A percentile compares a stretch with the other conserved stretches of the same genome.
Evolutionary conservation across 2,329 filamentous ascomycete genomes (phyloP).

Genomic region (Sporothrix pallida): DNA sequence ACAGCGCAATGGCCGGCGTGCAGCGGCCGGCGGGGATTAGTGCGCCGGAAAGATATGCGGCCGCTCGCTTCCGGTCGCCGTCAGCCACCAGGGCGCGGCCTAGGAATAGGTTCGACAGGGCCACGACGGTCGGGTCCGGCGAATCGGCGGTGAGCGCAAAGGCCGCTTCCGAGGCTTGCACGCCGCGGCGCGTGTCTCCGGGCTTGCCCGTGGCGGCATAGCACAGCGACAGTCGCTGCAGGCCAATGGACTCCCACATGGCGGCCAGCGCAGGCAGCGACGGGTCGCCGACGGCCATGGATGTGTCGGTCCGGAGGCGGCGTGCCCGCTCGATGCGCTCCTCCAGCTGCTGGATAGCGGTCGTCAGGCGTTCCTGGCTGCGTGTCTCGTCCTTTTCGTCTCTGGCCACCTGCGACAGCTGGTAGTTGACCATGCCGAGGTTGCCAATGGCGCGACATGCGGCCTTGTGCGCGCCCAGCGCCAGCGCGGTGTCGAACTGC

Average conservation of each 20-base stretch:
- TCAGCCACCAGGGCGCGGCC: background rate
- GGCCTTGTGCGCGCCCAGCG: background rate
- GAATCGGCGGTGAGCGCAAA: background rate
- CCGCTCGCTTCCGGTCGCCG: background rate
- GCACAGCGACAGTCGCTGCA: conserved; percentile 3
- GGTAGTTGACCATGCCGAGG: conserved; percentile 11
- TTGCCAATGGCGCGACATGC: background rate
- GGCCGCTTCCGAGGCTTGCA: background rate
- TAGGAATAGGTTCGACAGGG: background rate
- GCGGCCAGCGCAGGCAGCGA: background rate
- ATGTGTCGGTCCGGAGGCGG: background rate
- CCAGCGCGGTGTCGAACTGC: background rate
- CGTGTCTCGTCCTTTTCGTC: background rate
- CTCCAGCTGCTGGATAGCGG: background rate
- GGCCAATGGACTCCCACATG: conserved; percentile 6
- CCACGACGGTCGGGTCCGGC: conserved; percentile 1
- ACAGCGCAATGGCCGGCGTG: conserved; percentile 13
- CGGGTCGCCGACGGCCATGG: no score
- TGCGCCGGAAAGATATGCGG: background rate
- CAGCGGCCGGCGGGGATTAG: background rate
- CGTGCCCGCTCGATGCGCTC: background rate
- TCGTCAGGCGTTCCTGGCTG: background rate
- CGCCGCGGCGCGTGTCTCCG: background rate
- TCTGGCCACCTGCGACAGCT: background rate
- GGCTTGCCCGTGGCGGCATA: background rate